phyloP scores from a whole-genome alignment of 2,329 filamentous ascomycete genomes.

The Scedosporium aurantiacum region DNA sequence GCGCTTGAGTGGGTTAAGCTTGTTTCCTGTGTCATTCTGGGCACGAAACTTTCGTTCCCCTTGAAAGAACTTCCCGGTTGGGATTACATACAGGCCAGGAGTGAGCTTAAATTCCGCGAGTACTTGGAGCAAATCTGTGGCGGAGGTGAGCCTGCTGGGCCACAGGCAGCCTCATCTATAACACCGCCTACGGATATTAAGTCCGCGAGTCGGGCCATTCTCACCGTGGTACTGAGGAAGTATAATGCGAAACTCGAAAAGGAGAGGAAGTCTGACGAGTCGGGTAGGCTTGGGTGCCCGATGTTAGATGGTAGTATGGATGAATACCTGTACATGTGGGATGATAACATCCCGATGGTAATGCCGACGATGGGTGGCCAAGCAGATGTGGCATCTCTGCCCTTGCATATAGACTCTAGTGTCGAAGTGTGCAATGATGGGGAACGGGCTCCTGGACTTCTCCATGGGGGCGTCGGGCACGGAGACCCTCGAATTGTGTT shows the following conservation, averaged over 20 bases:
- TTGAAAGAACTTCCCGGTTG: constrained; percentile 6
- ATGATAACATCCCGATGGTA: constrained; percentile 20
- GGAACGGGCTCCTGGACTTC: background rate
- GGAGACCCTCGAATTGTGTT: constrained; percentile 18
- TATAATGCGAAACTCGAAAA: constrained; percentile 28
- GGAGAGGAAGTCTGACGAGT: constrained; percentile 11
- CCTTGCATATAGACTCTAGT: background rate
- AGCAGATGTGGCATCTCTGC: background rate
- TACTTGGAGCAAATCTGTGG: constrained; percentile 26
- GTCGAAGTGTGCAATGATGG: background rate
- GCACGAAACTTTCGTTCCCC: background rate
- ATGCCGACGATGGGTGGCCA: constrained; percentile 8
- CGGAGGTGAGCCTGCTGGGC: constrained; percentile 9
- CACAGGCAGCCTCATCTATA: constrained; percentile 9
- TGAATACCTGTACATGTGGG: constrained; percentile 34
- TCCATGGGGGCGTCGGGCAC: constrained; percentile 4
- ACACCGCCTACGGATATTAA: constrained; percentile 27
- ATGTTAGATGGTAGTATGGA: constrained; percentile 41
- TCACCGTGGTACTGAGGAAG: constrained; percentile 34
- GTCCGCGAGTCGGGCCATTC: constrained; percentile 33
- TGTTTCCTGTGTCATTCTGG: background rate
- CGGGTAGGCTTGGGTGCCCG: constrained; percentile 27
- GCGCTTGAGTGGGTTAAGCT: background rate
- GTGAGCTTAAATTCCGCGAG: constrained; percentile 25
- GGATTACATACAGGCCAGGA: constrained; percentile 27